phyloP scores from a whole-genome alignment of 2,329 filamentous ascomycete species.

The Eurotiales sp. region DNA sequence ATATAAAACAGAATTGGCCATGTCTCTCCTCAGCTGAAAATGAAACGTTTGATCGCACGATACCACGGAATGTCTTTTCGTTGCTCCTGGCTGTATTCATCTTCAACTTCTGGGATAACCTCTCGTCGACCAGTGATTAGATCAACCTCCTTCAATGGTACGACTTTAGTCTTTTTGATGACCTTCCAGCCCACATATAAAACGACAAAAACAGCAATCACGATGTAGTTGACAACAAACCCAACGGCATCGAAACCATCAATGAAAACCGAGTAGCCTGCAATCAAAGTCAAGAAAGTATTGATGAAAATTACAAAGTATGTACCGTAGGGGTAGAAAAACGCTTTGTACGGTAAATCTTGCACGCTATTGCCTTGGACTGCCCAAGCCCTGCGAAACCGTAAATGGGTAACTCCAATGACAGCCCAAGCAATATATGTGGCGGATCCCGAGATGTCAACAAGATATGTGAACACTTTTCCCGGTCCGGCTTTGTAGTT shows the following conservation, averaged over 20 bases:
- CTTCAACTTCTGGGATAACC: neutral
- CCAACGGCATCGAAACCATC: conserved; percentile 47
- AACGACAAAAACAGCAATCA: conserved; percentile 49
- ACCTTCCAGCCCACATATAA: conserved; percentile 49
- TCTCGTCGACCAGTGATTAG: conserved; percentile 13
- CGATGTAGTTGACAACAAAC: conserved; percentile 55
- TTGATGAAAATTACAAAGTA: conserved; percentile 46
- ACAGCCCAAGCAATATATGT: conserved; percentile 40
- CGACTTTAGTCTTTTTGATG: conserved; percentile 29
- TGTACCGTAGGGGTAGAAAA: conserved; percentile 51
- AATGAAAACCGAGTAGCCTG: conserved; percentile 52
- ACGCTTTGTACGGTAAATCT: conserved; percentile 47
- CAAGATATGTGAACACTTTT: conserved; percentile 50
- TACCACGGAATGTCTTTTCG: neutral
- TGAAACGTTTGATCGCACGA: neutral
- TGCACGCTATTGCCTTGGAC: conserved; percentile 34
- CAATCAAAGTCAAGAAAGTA: conserved; percentile 49
- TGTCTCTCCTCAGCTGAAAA: no score
- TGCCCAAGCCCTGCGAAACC: conserved; percentile 37
- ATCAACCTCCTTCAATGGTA: conserved; percentile 14
- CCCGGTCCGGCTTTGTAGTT: conserved; percentile 60
- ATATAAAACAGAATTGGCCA: no score
- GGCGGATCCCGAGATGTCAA: conserved; percentile 29
- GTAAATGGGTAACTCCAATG: conserved; percentile 41
- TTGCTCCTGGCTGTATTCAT: neutral